A percentile compares a stretch with the other conserved stretches of the same genome.
These are phyloP conservation scores for Fusarium sp. DNA, from an alignment of 2,329 filamentous ascomycete genomes.

Conservation along the genomic window DNA sequence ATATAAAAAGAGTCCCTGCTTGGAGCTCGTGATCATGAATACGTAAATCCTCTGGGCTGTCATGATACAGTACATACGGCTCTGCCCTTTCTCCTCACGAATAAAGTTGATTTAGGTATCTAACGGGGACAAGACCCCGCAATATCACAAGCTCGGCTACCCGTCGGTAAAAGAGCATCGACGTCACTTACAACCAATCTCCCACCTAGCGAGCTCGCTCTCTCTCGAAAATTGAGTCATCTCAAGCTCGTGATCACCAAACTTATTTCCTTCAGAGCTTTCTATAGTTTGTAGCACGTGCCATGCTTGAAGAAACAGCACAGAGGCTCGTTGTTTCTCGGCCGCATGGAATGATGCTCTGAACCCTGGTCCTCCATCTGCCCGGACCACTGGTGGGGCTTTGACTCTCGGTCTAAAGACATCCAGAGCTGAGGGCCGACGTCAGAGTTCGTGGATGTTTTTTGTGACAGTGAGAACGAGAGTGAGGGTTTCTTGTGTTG, in stretches of 20 bases:
- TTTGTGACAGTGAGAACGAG: neutral
- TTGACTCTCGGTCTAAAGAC: neutral
- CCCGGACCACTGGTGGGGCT: conserved; percentile 38
- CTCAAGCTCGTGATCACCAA: conserved; percentile 13
- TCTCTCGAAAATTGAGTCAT: conserved; percentile 1
- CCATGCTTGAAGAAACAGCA: neutral
- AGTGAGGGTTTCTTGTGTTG: neutral
- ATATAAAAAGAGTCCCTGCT: neutral
- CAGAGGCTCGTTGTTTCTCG: conserved; percentile 8
- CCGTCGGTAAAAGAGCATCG: conserved; percentile 54
- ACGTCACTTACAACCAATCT: conserved; percentile 36
- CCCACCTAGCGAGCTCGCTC: conserved; percentile 27
- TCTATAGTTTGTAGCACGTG: neutral
- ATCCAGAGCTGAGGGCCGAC: conserved; percentile 22
- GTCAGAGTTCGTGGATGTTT: conserved; percentile 21
- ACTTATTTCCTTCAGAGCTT: neutral
- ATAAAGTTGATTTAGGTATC: conserved; percentile 9
- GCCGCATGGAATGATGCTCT: conserved; percentile 41
- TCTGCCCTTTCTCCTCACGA: neutral
- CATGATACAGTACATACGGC: neutral
- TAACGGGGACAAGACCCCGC: conserved; percentile 52
- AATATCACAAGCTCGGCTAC: conserved; percentile 68
- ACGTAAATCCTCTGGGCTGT: neutral
- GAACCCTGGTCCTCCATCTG: conserved; percentile 41
- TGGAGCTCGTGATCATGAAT: neutral